Evolutionary conservation across 345 rosid species (phyloP), one percentile per base, ranked within the genome.

Genomic region (Aurinia saxatilis): DNA sequence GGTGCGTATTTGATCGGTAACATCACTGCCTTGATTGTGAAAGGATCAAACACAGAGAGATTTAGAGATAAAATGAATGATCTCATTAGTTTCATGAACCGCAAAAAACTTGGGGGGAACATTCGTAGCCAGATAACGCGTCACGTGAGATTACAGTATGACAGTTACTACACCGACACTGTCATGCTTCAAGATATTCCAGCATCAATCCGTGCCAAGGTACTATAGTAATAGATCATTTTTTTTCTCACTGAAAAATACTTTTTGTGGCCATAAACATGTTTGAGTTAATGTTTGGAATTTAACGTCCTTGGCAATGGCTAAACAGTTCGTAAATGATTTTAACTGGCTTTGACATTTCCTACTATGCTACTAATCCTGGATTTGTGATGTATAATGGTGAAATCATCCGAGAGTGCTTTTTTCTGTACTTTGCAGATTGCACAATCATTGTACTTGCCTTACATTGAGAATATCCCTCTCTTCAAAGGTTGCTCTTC

Each of bases 1-100:
- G 92, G 99, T 50, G 97, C 99, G 10, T 93, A 93, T 75, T 75
- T 93, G 67, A 85, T 90, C 27, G 99, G 99, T 74, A 93, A 93
- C 77, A 93, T 90, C 86, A 93, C 99, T 27, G 99, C 99, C 7
- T 75, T 93, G 76, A 90, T 86, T 15, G 99, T 93, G 18, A 93
- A 93, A 82, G 99, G 99, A 56, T 93, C 99, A 34, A 93, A 93
- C 73, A 93, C 99, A 1, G 97, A 85, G 78, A 87, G 68, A 65
- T 93, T 84, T 39, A 86, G 99, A 75, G 99, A 93, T 60, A 93
- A 87, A 75, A 90, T 90, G 99, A 50, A 85, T 52, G 99, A 93
- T 62, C 81, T 85, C 23, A 78, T 73, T n/a, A 87, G 81, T 75
- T 93, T 79, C 54, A 84, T 93, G 95, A 90, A 90, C 68, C 84